These are phyloP conservation scores for Metrosideros polymorpha DNA, from an alignment of 441 rosid genomes.

Conservation along the genomic window DNA sequence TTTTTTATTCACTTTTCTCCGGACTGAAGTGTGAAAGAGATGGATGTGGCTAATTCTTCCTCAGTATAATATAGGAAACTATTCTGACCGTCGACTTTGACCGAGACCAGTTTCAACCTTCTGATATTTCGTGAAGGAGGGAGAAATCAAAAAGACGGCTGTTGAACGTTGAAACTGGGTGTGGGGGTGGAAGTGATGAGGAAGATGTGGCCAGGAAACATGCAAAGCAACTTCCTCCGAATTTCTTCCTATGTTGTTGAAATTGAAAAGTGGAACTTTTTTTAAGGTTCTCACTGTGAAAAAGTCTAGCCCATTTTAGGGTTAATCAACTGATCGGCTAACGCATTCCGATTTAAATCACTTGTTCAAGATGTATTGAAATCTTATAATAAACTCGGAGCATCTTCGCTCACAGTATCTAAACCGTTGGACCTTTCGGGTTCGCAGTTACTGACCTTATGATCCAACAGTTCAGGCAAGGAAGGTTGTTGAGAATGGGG, in stretches of 20 bases:
- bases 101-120: background rate
- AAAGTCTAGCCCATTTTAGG: background rate
- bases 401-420: background rate
- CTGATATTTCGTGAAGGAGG: background rate
- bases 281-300: accelerated
- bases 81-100: background rate
- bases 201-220: background rate
- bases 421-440: background rate
- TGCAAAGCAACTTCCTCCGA: accelerated
- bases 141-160: too few species aligned
- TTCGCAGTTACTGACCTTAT: background rate
- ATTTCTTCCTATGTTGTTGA: background rate
- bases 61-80: background rate
- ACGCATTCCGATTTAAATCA: accelerated
- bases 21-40: background rate
- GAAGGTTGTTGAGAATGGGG: background rate
- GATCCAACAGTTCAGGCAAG: background rate
- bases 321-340: accelerated
- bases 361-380: accelerated
- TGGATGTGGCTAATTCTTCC: background rate
- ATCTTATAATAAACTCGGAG: background rate
- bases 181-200: background rate
- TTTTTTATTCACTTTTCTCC: background rate
- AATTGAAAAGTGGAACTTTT: background rate
- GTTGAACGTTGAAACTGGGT: accelerated